A percentile compares a stretch with the other conserved stretches of the same genome.
Evolutionary conservation across 192 early-diverging fungal species (phyloP).

Genomic region (Lobosporangium transversale): DNA sequence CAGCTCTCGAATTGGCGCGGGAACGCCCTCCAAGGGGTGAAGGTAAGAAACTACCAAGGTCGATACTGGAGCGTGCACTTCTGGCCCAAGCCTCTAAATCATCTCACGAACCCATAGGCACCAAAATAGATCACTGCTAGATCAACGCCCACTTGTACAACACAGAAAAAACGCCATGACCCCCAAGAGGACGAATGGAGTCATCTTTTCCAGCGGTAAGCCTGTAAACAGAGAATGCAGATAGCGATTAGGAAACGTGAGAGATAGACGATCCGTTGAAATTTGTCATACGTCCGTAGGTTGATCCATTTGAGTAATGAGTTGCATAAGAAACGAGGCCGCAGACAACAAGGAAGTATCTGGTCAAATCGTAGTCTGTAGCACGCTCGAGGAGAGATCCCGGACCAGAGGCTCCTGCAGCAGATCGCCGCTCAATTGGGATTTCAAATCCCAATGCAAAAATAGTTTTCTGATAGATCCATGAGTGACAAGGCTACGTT

Average conservation of each 20-base stretch:
- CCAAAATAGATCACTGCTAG: slow-evolving; percentile 45
- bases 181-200: slow-evolving; percentile 28
- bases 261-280: slow-evolving; percentile 42
- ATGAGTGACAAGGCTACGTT: neutral
- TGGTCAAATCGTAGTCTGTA: slow-evolving; percentile 28
- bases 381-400: neutral
- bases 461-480: too few relatives aligned
- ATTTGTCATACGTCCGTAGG: slow-evolving; percentile 31
- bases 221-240: slow-evolving; percentile 26
- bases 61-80: slow-evolving; percentile 36
- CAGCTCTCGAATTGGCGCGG: slow-evolving; percentile 6
- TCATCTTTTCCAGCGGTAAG: slow-evolving; percentile 31
- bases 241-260: slow-evolving; percentile 29
- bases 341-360: slow-evolving; percentile 41
- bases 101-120: slow-evolving; percentile 34
- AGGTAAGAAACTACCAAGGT: slow-evolving; percentile 27
- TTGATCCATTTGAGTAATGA: slow-evolving; percentile 47
- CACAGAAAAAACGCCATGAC: slow-evolving; percentile 36
- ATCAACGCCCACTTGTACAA: slow-evolving; percentile 25
- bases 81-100: slow-evolving; percentile 40
- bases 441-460: slow-evolving; percentile 25
- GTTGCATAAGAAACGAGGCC: slow-evolving; percentile 37
- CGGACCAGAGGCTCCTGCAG: neutral
- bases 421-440: slow-evolving; percentile 5
- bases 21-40: slow-evolving; percentile 27